Conservation (phyloP, 495 filamentous ascomycete species). For the Bombardia bombarda region DNA sequence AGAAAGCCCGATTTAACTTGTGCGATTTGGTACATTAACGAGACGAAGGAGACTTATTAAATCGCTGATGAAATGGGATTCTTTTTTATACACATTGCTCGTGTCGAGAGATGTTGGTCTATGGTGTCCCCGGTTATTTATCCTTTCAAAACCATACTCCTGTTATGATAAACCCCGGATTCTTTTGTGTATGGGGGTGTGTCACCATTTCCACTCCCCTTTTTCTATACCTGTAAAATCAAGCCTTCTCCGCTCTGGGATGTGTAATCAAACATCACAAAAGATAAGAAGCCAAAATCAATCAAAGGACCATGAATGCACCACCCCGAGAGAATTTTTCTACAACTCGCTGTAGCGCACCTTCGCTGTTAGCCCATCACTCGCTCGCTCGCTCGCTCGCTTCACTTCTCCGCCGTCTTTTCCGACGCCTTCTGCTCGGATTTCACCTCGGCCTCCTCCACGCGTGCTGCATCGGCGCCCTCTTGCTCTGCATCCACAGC, state of each 20-base stretch:
- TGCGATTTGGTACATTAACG: too few relatives aligned
- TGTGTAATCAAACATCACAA: constrained; percentile 3
- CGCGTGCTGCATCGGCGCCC: constrained; percentile 12
- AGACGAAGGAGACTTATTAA: too few relatives aligned
- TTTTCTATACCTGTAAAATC: constrained; percentile 6
- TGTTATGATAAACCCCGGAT: background rate
- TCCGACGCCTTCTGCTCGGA: constrained; percentile 7
- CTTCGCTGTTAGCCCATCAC: background rate
- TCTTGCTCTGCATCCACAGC: constrained; percentile 38
- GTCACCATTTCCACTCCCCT: background rate
- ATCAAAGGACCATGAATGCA: too few relatives aligned
- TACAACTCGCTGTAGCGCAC: too few relatives aligned
- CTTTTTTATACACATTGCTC: background rate
- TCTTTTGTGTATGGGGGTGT: too few relatives aligned
- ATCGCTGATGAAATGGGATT: background rate
- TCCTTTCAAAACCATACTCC: background rate
- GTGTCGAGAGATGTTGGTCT: background rate
- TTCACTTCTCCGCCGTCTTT: background rate
- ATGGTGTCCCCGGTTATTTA: background rate
- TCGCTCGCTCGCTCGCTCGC: background rate
- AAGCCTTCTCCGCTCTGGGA: constrained; percentile 2
- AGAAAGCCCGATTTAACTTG: too few relatives aligned
- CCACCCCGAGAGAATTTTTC: too few relatives aligned
- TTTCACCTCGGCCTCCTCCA: too few relatives aligned
- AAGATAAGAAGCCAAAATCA: background rate